phyloP scores from a whole-genome alignment of 2,329 filamentous ascomycete genomes.

The Grosmannia penicillata region DNA sequence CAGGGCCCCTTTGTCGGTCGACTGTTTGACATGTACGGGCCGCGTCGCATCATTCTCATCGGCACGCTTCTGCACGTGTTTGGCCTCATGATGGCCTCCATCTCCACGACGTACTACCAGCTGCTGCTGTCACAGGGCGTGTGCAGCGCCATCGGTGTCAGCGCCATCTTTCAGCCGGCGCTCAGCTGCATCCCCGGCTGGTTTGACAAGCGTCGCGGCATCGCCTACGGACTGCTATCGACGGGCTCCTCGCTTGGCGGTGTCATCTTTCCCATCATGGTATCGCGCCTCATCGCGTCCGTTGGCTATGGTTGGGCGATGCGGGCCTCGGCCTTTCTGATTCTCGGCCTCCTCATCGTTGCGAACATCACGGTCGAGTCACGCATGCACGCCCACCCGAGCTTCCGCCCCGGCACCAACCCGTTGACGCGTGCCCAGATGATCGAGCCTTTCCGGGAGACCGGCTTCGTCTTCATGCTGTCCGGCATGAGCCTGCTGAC shows the following conservation, averaged over 20 bases:
- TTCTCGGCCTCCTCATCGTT: conserved; percentile 13
- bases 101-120: conserved; percentile 20
- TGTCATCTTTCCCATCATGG: conserved; percentile 17
- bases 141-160: conserved; percentile 11
- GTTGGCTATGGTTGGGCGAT: conserved; percentile 17
- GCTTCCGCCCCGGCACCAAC: background rate
- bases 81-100: conserved; percentile 41
- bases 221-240: conserved; percentile 13
- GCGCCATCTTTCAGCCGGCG: conserved; percentile 12
- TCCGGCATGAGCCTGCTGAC: conserved; percentile 11
- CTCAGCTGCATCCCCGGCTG: conserved; percentile 11
- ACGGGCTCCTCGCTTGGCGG: conserved; percentile 15
- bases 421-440: conserved; percentile 5
- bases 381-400: conserved; percentile 5
- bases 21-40: conserved; percentile 44
- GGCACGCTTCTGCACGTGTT: conserved; percentile 38
- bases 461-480: conserved; percentile 9
- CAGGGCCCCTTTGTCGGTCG: conserved; percentile 40
- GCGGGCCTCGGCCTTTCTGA: conserved; percentile 15
- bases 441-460: conserved; percentile 10
- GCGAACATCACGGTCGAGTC: conserved; percentile 13
- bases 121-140: conserved; percentile 15
- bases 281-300: conserved; percentile 11
- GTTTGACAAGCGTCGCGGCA: conserved; percentile 13
- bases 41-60: conserved; percentile 30